A percentile compares a stretch with the other conserved stretches of the same genome.
Evolutionary conservation across 1,284 basidiomycete genomes (phyloP).

Genomic region (Rhodotorula sp.): DNA sequence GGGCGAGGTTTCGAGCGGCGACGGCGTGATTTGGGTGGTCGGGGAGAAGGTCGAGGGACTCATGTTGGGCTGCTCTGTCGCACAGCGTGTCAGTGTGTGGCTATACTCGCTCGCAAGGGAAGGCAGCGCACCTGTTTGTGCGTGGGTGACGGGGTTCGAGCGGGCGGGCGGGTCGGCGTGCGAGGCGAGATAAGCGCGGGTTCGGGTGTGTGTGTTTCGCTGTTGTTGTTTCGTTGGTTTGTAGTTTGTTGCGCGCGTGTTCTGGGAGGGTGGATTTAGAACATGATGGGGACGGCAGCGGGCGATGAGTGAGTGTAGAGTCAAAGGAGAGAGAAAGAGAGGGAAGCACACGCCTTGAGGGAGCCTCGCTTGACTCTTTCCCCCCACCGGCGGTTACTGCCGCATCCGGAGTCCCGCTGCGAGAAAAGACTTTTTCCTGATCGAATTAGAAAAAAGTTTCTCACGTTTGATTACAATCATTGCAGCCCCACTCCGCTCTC

Average conservation of each 20-base stretch:
- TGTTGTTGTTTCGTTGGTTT: neutral
- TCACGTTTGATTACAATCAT: too few relatives aligned
- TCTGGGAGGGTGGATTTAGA: constrained; percentile 11
- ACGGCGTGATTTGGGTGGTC: constrained; percentile 3
- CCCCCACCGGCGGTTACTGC: neutral
- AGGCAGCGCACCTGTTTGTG: neutral
- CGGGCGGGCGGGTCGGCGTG: too few relatives aligned
- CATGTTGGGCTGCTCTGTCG: neutral
- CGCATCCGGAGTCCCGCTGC: neutral
- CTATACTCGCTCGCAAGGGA: neutral
- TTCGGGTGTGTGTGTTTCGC: neutral
- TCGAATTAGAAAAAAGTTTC: neutral
- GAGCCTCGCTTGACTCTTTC: neutral
- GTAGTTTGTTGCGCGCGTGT: neutral
- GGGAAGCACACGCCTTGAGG: neutral
- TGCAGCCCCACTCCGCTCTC: neutral
- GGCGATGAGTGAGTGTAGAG: neutral
- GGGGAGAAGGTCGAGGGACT: neutral
- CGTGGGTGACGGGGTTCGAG: neutral
- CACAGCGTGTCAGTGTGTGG: neutral
- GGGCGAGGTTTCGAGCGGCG: neutral
- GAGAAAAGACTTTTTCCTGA: neutral
- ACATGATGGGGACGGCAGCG: constrained; percentile 12
- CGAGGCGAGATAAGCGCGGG: neutral
- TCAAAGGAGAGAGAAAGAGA: neutral